Percentiles rank a stretch among this genome's conserved stretches.
Conservation (phyloP, 306 rosid genomes). For the Prunus davidiana region DNA sequence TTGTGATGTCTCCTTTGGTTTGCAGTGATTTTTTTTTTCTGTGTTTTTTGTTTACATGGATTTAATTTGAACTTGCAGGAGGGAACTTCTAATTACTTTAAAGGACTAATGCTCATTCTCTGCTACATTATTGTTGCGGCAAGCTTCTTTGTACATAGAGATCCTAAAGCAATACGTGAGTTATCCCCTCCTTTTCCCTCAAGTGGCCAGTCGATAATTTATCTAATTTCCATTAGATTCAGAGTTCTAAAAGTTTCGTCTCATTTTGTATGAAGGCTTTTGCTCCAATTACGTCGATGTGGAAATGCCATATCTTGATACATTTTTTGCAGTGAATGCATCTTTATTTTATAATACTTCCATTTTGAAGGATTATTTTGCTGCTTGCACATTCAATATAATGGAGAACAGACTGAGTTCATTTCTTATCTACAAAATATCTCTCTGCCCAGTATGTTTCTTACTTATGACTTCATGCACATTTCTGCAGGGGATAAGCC, state of each 20-base stretch:
- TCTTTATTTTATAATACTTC: background rate
- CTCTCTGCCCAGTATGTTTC: background rate
- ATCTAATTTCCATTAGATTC: background rate
- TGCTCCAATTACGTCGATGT: background rate
- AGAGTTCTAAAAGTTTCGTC: background rate
- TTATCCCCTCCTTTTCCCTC: background rate
- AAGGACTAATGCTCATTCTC: slow-evolving; percentile 80
- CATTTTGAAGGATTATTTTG: background rate
- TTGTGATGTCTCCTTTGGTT: background rate
- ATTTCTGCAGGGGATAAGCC: slow-evolving; percentile 34
- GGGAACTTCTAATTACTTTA: slow-evolving; percentile 83
- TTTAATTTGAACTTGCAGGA: slow-evolving; percentile 51
- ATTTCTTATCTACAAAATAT: background rate
- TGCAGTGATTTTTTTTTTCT: background rate
- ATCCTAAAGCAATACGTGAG: slow-evolving; percentile 44
- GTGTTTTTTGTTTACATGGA: background rate
- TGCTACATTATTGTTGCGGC: slow-evolving; percentile 86
- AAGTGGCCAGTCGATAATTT: background rate
- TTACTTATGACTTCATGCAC: background rate
- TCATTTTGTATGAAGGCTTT: background rate
- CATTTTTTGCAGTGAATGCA: background rate
- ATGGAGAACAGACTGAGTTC: background rate
- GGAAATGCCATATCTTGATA: background rate
- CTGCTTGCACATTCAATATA: background rate
- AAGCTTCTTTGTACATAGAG: slow-evolving; percentile 78